These are phyloP conservation scores for Trichoderma oligosporum DNA, from an alignment of 2,329 filamentous ascomycete genomes.

Conservation along the genomic window DNA sequence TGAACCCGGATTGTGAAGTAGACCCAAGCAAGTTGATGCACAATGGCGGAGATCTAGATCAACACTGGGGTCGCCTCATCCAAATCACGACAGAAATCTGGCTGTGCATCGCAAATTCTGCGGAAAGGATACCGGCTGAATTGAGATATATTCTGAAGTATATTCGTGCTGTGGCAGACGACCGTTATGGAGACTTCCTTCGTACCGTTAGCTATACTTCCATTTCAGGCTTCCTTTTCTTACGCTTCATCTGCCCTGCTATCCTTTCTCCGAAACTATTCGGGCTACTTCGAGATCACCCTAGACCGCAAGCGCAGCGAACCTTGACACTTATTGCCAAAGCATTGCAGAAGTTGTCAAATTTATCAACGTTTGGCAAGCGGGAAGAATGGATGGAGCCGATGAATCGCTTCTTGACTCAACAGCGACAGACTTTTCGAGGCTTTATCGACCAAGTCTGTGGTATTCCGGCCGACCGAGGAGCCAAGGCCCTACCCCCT, in stretches of 20 bases:
- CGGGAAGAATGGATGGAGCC: constrained; percentile 99
- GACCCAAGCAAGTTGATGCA: constrained; percentile 72
- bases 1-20: constrained; percentile 90
- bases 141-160: constrained; percentile 84
- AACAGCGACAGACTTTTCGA: constrained; percentile 76
- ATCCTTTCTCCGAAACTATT: constrained; percentile 94
- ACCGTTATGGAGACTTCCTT: constrained; percentile 89
- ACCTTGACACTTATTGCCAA: constrained; percentile 92
- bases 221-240: constrained; percentile 89
- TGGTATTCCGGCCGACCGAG: constrained; percentile 69
- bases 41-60: constrained; percentile 64
- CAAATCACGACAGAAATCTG: constrained; percentile 77
- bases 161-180: constrained; percentile 85
- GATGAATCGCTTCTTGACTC: constrained; percentile 83
- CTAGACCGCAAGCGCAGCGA: constrained; percentile 75
- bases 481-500: constrained; percentile 64
- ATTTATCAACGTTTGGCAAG: constrained; percentile 85
- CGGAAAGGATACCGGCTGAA: constrained; percentile 71
- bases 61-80: constrained; percentile 78
- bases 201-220: constrained; percentile 89
- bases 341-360: constrained; percentile 83
- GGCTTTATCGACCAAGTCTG: constrained; percentile 84
- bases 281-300: constrained; percentile 77
- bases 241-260: constrained; percentile 94
- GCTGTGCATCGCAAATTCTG: constrained; percentile 76